Evolutionary conservation across 2,329 filamentous ascomycete species (phyloP), one percentile per base, ranked within the genome.

Genomic region (Fusarium succisae): DNA sequence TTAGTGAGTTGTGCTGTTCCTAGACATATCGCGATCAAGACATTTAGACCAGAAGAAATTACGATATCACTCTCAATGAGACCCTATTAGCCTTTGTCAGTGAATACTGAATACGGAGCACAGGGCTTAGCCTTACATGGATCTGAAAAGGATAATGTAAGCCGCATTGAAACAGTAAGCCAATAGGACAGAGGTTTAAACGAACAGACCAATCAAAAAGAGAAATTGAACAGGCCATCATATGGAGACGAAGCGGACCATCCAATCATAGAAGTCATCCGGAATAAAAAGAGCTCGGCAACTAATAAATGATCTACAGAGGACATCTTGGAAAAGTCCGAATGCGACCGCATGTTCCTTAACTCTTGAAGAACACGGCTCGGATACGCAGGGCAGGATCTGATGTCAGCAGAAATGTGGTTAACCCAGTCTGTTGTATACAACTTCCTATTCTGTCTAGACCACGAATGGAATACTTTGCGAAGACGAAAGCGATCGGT

Each of bases 351-450:
- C 8, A 11, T 51, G 7, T 24, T 51, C 3, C 11, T 24, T 18
- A 4, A 3, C 14, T 5, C 6, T 24, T 13, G 2, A 2, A 6
- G 8, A 14, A 20, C 12, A 11, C 12, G 22, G 17, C 6, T 35
- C 8, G 6, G 30, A 18, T 20, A 4, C 17, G 1, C 22, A 24
- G 12, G 30, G 12, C 1, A 11, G 6, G 35, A 51, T 35, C 48
- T 35, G 48, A 35, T 35, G 48, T 35, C 48, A 51, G 48, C 48
- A 50, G 15, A 15, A 10, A 8, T 51, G 12, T 8, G 3, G 26
- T 3, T 15, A 11, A 6, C 3, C 11, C 11, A 35, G 8, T 20
- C 3, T 51, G 11, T 14, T 51, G 22, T 12, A 24, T 20, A 24
- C 0, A 35, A 24, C 30, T 24, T 35, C n/a, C 30, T 35, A 3